phyloP scores from a whole-genome alignment of 1,284 basidiomycete species.

The Taiwanofungus camphoratus region DNA sequence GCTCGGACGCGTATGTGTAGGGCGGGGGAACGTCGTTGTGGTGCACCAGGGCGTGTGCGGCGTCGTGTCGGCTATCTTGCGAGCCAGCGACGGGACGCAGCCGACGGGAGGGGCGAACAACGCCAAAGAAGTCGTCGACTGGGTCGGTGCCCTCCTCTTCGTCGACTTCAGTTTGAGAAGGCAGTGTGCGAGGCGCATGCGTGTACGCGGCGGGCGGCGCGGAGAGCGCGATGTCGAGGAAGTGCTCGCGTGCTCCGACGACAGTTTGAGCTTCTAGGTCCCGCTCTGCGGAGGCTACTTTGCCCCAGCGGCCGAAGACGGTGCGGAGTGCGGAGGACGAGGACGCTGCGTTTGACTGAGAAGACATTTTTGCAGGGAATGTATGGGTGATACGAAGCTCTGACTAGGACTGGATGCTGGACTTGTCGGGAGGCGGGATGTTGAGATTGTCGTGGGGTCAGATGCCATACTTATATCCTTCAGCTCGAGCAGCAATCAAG shows the following conservation, averaged over 20 bases:
- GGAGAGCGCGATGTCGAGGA: conserved; percentile 1
- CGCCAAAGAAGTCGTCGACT: conserved; percentile 28
- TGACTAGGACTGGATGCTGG: no score
- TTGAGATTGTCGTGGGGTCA: no score
- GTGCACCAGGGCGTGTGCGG: conserved; percentile 8
- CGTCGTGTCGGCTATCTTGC: conserved; percentile 27
- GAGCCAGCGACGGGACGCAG: conserved; percentile 16
- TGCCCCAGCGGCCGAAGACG: conserved; percentile 10
- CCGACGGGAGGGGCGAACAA: conserved; percentile 11
- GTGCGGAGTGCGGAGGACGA: conserved; percentile 6
- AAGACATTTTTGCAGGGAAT: no score
- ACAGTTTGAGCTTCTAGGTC: conserved; percentile 37
- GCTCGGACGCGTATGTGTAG: conserved; percentile 19
- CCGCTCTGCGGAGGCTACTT: conserved; percentile 17
- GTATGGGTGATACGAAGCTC: no score
- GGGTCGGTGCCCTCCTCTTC: conserved; percentile 18
- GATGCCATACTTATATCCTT: no score
- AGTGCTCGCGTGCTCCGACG: conserved; percentile 31
- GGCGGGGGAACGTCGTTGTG: conserved; percentile 15
- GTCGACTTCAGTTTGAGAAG: no score
- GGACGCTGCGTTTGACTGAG: conserved; percentile 3
- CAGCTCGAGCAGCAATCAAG: no score
- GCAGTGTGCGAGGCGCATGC: conserved; percentile 12
- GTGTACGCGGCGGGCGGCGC: conserved; percentile 3
- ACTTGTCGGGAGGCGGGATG: no score